Percentiles rank a stretch among this genome's conserved stretches.
Conservation (phyloP, 192 early-diverging fungal genomes). For the Umbelopsis ramanniana region DNA sequence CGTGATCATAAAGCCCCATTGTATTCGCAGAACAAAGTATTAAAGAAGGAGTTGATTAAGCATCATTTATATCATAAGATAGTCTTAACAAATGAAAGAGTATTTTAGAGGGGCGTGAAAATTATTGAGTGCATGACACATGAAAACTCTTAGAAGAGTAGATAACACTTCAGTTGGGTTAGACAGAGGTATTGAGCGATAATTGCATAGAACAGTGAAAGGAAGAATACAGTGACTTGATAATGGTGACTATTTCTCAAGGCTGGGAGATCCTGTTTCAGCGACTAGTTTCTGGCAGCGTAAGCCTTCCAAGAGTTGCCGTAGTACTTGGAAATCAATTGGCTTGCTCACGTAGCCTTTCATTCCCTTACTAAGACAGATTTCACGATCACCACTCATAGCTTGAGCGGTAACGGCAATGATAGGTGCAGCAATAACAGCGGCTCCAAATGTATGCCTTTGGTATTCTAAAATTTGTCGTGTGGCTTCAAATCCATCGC, state of each 20-base stretch:
- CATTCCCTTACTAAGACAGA: conserved; percentile 73
- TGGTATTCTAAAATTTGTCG: conserved; percentile 78
- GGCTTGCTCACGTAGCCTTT: conserved; percentile 11
- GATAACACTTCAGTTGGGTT: too few relatives aligned
- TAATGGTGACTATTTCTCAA: background rate
- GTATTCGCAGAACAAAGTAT: too few relatives aligned
- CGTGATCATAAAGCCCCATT: too few relatives aligned
- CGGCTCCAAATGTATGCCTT: conserved; percentile 35
- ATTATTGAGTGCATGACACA: too few relatives aligned
- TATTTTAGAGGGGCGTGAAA: too few relatives aligned
- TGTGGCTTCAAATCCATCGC: conserved; percentile 91
- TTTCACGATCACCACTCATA: conserved; percentile 76
- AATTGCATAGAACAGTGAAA: too few relatives aligned
- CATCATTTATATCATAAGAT: too few relatives aligned
- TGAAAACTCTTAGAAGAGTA: too few relatives aligned
- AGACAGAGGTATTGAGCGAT: too few relatives aligned
- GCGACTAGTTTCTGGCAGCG: background rate
- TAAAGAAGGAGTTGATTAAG: too few relatives aligned
- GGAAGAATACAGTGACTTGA: background rate
- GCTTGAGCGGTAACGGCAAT: conserved; percentile 77
- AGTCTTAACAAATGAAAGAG: too few relatives aligned
- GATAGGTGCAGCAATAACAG: conserved; percentile 52
- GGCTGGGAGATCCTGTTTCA: background rate
- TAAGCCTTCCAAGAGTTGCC: background rate
- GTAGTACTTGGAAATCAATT: conserved; percentile 7